Conservation (phyloP, 345 rosid species). For the Hibiscus tridactylites region DNA sequence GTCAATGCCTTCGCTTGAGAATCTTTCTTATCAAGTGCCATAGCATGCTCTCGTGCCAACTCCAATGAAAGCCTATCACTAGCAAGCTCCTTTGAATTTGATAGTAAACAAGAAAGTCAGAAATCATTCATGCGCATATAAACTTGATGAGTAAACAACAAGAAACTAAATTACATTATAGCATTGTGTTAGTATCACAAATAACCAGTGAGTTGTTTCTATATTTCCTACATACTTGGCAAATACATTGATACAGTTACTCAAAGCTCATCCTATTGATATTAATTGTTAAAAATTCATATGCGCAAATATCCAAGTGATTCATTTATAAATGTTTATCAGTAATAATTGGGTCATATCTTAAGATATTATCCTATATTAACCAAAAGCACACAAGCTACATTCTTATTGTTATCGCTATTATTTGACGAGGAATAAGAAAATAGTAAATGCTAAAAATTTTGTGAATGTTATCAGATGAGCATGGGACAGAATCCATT, state of each 20-base stretch:
- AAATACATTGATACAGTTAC: neutral
- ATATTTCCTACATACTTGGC: neutral
- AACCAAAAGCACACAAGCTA: neutral
- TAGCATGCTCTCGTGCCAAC: constrained; percentile 38
- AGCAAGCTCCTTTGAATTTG: constrained; percentile 57
- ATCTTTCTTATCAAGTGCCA: constrained; percentile 22
- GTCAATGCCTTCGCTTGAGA: constrained; percentile 54
- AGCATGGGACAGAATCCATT: no score
- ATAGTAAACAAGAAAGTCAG: constrained; percentile 4
- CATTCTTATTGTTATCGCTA: no score
- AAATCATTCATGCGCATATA: neutral
- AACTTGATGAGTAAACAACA: neutral
- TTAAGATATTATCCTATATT: neutral
- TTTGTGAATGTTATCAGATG: no score
- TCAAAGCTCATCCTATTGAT: neutral
- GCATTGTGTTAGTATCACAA: neutral
- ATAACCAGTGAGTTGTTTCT: neutral
- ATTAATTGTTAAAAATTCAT: neutral
- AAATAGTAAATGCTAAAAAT: no score
- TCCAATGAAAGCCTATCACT: constrained; percentile 51
- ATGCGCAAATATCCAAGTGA: neutral
- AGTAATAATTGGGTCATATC: neutral
- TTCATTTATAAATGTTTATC: neutral
- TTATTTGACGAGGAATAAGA: no score
- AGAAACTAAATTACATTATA: neutral